Conservation (phyloP, 306 rosid species). For the Lagenaria siceraria region DNA sequence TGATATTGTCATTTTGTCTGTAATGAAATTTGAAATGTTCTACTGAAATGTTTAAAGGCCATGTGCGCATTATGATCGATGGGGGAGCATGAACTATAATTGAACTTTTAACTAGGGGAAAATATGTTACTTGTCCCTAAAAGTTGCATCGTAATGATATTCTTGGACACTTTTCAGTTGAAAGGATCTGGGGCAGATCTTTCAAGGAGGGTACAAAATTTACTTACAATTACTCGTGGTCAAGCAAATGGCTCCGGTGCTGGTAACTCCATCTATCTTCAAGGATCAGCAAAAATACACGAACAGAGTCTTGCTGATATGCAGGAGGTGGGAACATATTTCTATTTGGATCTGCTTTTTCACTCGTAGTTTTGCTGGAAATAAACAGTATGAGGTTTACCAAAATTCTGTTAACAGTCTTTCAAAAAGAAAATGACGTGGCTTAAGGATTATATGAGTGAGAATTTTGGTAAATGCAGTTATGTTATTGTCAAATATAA, state of each 20-base stretch:
- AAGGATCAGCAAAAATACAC: constrained; percentile 73
- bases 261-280: constrained; percentile 54
- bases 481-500: background rate
- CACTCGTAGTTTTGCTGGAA: background rate
- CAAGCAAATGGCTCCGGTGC: constrained; percentile 49
- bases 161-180: constrained; percentile 37
- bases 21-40: background rate
- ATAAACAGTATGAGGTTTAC: background rate
- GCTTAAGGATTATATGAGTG: background rate
- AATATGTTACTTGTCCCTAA: background rate
- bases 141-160: constrained; percentile 9
- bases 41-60: background rate
- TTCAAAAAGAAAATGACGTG: background rate
- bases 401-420: background rate
- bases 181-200: constrained; percentile 88
- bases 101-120: background rate
- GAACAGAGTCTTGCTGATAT: constrained; percentile 74
- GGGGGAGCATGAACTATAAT: background rate
- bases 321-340: constrained; percentile 58
- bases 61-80: background rate
- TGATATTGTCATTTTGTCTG: background rate
- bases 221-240: constrained; percentile 54
- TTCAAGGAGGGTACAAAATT: constrained; percentile 82
- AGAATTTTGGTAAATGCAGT: background rate
- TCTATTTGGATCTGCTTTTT: background rate